Conservation (phyloP, 1,139 yeast genomes). For the Pichia sp. region DNA sequence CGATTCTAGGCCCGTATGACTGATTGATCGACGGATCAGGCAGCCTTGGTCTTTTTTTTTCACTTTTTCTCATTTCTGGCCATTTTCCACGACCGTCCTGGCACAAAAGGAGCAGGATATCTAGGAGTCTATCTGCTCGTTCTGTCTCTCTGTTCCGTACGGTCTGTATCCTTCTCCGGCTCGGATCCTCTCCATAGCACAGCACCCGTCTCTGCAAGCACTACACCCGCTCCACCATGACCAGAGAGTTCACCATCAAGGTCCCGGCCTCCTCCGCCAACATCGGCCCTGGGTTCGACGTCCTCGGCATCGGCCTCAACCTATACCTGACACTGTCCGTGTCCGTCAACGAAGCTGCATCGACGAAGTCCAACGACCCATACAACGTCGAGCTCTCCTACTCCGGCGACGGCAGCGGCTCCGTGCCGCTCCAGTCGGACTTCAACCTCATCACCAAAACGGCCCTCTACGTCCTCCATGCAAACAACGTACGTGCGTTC, state of each 20-base stretch:
- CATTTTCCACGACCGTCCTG: no score
- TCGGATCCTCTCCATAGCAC: no score
- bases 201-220: neutral
- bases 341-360: conserved; percentile 40
- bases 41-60: no score
- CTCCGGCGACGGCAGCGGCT: conserved; percentile 52
- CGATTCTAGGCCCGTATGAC: no score
- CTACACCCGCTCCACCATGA: conserved; percentile 17
- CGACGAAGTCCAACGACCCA: conserved; percentile 45
- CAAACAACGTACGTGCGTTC: conserved; percentile 68
- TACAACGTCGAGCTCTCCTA: conserved; percentile 68
- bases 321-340: conserved; percentile 70
- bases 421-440: conserved; percentile 71
- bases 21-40: no score
- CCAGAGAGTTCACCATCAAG: conserved; percentile 49
- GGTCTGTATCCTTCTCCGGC: neutral
- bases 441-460: conserved; percentile 85
- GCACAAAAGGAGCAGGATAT: no score
- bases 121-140: no score
- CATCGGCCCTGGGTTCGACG: conserved; percentile 98
- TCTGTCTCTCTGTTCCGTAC: neutral
- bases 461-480: conserved; percentile 83
- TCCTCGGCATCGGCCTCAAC: conserved; percentile 82
- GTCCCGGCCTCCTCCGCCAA: conserved; percentile 98
- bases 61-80: no score